Conservation (phyloP, 2,329 filamentous ascomycete genomes). For the Pseudogymnoascus sp. region DNA sequence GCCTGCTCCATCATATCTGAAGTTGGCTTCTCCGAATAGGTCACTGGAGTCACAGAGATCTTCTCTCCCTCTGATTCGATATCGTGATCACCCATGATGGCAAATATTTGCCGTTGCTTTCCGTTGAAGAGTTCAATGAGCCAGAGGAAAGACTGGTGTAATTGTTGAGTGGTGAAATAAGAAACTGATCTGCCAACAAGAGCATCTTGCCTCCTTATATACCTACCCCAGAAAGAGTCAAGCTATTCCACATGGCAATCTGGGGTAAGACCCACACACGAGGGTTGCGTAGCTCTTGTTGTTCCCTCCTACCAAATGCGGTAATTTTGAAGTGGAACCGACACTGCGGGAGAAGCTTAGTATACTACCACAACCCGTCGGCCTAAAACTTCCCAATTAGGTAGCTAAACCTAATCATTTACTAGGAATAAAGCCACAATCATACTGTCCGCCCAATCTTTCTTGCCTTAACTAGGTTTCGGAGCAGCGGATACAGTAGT, state of each 20-base stretch:
- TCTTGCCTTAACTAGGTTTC: neutral
- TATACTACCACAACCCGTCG: neutral
- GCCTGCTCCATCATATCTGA: conserved; percentile 3
- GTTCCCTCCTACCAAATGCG: conserved; percentile 2
- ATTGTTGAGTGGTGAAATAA: neutral
- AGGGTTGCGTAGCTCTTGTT: neutral
- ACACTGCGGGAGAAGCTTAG: neutral
- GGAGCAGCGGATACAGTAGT: neutral
- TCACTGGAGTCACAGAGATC: neutral
- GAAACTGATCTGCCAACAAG: neutral
- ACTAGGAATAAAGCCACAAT: neutral
- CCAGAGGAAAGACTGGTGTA: neutral
- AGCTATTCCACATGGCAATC: neutral
- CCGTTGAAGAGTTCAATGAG: neutral
- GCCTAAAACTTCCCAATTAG: neutral
- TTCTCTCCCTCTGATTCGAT: neutral
- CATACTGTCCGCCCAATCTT: neutral
- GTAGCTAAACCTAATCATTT: neutral
- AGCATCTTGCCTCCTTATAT: neutral
- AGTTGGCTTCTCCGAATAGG: neutral
- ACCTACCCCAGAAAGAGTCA: conserved; percentile 4
- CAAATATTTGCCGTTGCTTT: neutral
- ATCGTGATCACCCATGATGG: neutral
- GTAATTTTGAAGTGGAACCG: neutral
- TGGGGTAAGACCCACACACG: neutral